A percentile compares a stretch with the other conserved stretches of the same genome.
These are phyloP conservation scores for Andrographis paniculata DNA, from an alignment of 305 asterid genomes.

Conservation along the genomic window DNA sequence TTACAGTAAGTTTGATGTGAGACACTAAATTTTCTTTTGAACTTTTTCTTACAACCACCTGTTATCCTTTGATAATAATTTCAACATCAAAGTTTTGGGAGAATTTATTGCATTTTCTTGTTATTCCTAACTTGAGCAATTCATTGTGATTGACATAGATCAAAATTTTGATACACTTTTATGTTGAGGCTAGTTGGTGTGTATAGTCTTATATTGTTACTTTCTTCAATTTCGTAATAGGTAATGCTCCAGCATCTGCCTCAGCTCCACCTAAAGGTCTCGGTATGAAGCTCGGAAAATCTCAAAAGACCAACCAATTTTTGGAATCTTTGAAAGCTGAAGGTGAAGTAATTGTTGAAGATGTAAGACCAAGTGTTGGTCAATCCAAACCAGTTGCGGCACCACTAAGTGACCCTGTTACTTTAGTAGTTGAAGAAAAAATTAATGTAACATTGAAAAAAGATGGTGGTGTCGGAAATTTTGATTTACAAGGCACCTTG, in stretches of 20 bases:
- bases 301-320: conserved; percentile 77
- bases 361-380: conserved; percentile 71
- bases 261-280: conserved; percentile 86
- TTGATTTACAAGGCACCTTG: conserved; percentile 80
- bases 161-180: too few relatives aligned
- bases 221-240: conserved; percentile 27
- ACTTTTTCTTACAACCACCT: neutral
- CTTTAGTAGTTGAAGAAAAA: conserved; percentile 78
- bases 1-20: too few relatives aligned
- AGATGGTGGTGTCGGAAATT: conserved; percentile 78
- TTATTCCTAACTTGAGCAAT: neutral
- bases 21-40: neutral
- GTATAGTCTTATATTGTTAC: neutral
- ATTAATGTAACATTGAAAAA: conserved; percentile 63
- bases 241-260: conserved; percentile 74
- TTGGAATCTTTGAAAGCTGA: conserved; percentile 93
- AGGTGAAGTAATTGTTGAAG: conserved; percentile 86
- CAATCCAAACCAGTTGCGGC: conserved; percentile 65
- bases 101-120: neutral
- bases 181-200: neutral
- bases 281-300: conserved; percentile 93
- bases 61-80: neutral
- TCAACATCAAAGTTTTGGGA: neutral
- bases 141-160: conserved; percentile 10
- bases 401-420: conserved; percentile 82